Percentiles rank a stretch among this genome's conserved stretches.
phyloP scores from a whole-genome alignment of 2,329 filamentous ascomycete genomes.

The Colletotrichum sp. region DNA sequence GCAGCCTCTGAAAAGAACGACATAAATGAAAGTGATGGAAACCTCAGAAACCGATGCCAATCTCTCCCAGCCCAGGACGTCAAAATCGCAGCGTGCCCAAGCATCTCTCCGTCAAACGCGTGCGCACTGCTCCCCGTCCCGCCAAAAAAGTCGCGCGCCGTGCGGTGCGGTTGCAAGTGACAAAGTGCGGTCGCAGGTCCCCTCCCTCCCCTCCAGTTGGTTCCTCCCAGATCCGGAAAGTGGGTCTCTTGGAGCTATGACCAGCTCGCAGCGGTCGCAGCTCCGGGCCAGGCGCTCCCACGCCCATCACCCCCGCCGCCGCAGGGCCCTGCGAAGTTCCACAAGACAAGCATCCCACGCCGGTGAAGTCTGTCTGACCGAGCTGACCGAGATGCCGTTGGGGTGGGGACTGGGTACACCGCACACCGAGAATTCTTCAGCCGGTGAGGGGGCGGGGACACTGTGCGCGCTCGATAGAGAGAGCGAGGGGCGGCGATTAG shows the following conservation, averaged over 20 bases:
- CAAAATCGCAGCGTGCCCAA: background rate
- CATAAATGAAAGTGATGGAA: background rate
- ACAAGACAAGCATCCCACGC: background rate
- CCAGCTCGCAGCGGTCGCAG: slow-evolving; percentile 3
- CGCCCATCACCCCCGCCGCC: background rate
- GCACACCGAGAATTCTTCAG: background rate
- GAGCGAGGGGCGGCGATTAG: too few relatives aligned
- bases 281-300: background rate
- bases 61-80: background rate
- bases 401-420: background rate
- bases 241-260: slow-evolving; percentile 14
- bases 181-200: background rate
- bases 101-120: background rate
- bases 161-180: background rate
- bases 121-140: background rate
- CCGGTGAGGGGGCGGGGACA: background rate
- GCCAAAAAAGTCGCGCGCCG: background rate
- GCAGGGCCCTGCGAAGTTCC: background rate
- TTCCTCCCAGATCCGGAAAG: slow-evolving; percentile 16
- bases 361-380: background rate
- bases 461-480: too few relatives aligned
- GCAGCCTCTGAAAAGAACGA: background rate
- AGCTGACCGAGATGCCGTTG: background rate
- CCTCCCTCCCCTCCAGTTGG: background rate
- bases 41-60: background rate